A percentile compares a stretch with the other conserved stretches of the same genome.
Evolutionary conservation across 2,329 filamentous ascomycete genomes (phyloP).

Genomic region (Xylariomycetidae sp.): DNA sequence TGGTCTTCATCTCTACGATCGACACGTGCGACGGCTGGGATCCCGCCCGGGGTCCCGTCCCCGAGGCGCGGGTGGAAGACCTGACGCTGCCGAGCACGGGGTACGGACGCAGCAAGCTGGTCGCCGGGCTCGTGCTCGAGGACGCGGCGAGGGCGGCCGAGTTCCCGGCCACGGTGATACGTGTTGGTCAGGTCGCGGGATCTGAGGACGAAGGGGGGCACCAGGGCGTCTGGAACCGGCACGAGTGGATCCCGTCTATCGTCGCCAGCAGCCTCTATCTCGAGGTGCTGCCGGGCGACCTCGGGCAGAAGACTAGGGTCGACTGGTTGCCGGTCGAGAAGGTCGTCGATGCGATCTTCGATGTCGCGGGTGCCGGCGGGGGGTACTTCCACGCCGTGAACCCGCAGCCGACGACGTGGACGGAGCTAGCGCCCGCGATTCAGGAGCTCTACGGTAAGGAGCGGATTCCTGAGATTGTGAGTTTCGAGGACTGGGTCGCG

Average conservation of each 20-base stretch:
- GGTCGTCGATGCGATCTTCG: constrained; percentile 40
- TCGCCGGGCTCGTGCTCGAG: constrained; percentile 36
- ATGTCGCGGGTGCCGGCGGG: constrained; percentile 34
- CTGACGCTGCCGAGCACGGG: constrained; percentile 26
- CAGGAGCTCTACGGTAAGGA: constrained; percentile 32
- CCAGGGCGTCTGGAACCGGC: constrained; percentile 46
- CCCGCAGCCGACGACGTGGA: constrained; percentile 35
- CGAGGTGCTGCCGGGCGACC: constrained; percentile 37
- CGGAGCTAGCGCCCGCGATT: constrained; percentile 33
- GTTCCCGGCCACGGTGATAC: constrained; percentile 34
- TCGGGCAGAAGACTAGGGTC: constrained; percentile 38
- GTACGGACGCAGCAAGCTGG: constrained; percentile 39
- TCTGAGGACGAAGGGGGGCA: constrained; percentile 23
- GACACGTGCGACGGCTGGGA: constrained; percentile 32
- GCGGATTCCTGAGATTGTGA: constrained; percentile 33
- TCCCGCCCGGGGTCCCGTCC: constrained; percentile 22
- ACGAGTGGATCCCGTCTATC: constrained; percentile 52
- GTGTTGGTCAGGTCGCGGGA: constrained; percentile 43
- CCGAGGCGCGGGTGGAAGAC: constrained; percentile 32
- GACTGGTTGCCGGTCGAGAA: constrained; percentile 52
- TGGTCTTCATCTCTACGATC: constrained; percentile 40
- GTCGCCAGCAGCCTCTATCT: constrained; percentile 44
- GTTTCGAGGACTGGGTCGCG: constrained; percentile 40
- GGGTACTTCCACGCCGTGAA: constrained; percentile 47
- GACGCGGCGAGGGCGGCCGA: constrained; percentile 28